phyloP scores from a whole-genome alignment of 257 asterid genomes.

The Handroanthus guayacan region DNA sequence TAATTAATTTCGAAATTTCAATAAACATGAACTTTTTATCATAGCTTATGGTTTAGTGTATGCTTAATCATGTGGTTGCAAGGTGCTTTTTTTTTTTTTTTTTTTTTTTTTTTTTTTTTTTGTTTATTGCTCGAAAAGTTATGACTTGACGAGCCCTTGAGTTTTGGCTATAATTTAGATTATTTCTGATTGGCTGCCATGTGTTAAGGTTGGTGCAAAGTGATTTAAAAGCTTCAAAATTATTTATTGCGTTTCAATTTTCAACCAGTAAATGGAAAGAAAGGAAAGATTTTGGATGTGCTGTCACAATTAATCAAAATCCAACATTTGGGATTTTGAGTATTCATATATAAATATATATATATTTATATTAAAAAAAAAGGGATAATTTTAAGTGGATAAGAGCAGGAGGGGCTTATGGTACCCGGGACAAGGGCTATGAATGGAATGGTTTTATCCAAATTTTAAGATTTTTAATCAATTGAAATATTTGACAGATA shows the following conservation, averaged over 20 bases:
- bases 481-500: not conserved
- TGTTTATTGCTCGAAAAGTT: conserved; percentile 12
- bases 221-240: not conserved
- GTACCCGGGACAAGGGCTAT: too few species aligned
- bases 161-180: conserved; percentile 10
- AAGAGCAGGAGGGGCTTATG: too few species aligned
- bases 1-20: too few species aligned
- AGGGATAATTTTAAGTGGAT: not conserved
- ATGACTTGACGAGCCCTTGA: not conserved
- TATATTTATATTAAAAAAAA: too few species aligned
- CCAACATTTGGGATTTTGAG: not conserved
- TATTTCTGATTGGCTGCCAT: conserved; percentile 14
- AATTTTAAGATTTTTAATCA: too few species aligned
- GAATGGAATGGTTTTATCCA: too few species aligned
- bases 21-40: too few species aligned
- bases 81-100: not conserved
- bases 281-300: not conserved
- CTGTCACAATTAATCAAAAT: not conserved
- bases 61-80: conserved; percentile 10
- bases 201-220: not conserved
- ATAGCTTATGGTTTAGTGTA: not conserved
- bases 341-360: too few species aligned
- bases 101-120: not conserved
- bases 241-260: too few species aligned
- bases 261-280: not conserved